Evolutionary conservation across 176 grass and related monocot genomes (phyloP).

Genomic region (Oryza glumipatula): DNA sequence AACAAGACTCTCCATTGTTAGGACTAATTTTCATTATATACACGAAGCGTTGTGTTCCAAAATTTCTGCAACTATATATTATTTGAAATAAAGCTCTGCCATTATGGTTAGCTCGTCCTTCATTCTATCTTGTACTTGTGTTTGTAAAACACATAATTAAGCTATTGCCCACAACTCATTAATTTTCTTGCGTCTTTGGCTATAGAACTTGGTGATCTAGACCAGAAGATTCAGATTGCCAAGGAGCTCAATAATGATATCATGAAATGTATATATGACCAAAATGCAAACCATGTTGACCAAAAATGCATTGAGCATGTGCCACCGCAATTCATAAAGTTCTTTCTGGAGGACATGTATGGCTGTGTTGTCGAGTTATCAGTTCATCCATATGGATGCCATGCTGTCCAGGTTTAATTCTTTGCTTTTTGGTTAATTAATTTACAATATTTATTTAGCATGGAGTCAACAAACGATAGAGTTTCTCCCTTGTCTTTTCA

Average conservation of each 20-base stretch:
- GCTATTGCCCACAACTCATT: background rate
- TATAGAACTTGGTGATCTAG: background rate
- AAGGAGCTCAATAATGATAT: background rate
- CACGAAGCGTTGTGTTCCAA: background rate
- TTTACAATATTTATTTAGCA: background rate
- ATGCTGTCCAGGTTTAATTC: background rate
- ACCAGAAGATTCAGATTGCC: background rate
- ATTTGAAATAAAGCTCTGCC: background rate
- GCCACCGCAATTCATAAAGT: background rate
- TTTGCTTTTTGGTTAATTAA: background rate
- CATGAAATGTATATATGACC: background rate
- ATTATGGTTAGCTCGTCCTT: background rate
- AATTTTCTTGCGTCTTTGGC: background rate
- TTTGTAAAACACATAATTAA: background rate
- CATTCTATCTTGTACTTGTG: background rate
- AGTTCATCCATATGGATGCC: slow-evolving; percentile 18
- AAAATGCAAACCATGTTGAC: slow-evolving; percentile 29
- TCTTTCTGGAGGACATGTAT: background rate
- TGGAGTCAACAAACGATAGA: background rate
- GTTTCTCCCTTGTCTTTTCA: background rate
- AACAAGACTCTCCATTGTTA: background rate
- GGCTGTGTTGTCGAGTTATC: background rate
- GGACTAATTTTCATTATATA: too few species aligned
- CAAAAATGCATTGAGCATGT: slow-evolving; percentile 15
- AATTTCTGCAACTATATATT: background rate